Conservation (phyloP, 177 flowering plant genomes). For the Vitis hybrid region DNA sequence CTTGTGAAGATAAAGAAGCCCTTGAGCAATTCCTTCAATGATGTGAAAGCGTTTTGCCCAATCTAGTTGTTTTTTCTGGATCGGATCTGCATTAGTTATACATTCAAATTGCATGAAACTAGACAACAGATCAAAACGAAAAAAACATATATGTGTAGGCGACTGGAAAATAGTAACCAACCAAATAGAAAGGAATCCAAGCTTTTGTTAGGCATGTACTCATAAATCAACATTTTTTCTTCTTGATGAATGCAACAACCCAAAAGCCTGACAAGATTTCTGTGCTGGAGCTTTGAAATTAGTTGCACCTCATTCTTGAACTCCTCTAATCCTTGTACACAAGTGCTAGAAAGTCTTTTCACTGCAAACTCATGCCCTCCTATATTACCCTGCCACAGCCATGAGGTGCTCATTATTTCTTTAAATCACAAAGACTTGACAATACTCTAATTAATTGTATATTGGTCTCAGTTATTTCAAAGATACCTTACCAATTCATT, state of each 20-base stretch:
- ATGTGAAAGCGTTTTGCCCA: neutral
- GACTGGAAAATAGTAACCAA: neutral
- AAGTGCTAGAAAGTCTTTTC: conserved; percentile 1
- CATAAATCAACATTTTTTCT: neutral
- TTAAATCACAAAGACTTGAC: too few relatives aligned
- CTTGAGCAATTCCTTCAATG: conserved; percentile 12
- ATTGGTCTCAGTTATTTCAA: too few relatives aligned
- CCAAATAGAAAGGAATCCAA: conserved; percentile 7
- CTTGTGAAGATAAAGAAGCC: conserved; percentile 15
- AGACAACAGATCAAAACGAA: too few relatives aligned
- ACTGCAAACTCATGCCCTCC: neutral
- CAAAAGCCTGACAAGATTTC: conserved; percentile 2
- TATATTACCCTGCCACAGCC: too few relatives aligned
- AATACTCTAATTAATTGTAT: too few relatives aligned
- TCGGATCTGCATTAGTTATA: neutral
- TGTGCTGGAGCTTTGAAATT: conserved; percentile 7
- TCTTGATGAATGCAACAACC: conserved; percentile 2
- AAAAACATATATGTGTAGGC: too few relatives aligned
- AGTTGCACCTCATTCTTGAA: neutral
- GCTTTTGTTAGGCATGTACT: conserved; percentile 9
- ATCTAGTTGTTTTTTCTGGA: neutral
- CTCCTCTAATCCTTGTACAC: conserved; percentile 2
- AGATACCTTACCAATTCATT: too few relatives aligned
- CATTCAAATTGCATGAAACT: too few relatives aligned
- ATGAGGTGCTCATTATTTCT: too few relatives aligned